A percentile compares a stretch with the other conserved stretches of the same genome.
Evolutionary conservation across 257 asterid genomes (phyloP).

Genomic region (Capsicum rhomboideum): DNA sequence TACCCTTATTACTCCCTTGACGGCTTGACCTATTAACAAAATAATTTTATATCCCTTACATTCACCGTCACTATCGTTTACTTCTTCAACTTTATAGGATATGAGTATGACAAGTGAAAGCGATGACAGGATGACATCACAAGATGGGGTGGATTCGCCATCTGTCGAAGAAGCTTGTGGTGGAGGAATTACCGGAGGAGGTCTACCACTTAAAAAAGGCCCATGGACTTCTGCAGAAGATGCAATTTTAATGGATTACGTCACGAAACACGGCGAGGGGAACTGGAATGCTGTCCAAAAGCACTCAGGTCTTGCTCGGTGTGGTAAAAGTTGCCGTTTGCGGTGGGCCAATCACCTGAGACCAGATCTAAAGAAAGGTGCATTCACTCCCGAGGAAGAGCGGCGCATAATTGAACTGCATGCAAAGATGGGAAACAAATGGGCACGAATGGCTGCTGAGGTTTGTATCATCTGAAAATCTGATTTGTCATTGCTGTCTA

Average conservation of each 20-base stretch:
- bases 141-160: slow-evolving; percentile 23
- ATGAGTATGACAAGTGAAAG: slow-evolving; percentile 38
- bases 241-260: slow-evolving; percentile 46
- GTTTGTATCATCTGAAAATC: slow-evolving; percentile 18
- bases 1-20: not conserved
- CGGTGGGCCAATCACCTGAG: slow-evolving; percentile 70
- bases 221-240: slow-evolving; percentile 63
- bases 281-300: slow-evolving; percentile 62
- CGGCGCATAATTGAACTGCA: slow-evolving; percentile 46
- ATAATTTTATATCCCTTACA: not conserved
- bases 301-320: slow-evolving; percentile 51
- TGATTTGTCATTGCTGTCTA: not conserved
- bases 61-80: not conserved
- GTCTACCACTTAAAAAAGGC: slow-evolving; percentile 44
- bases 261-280: slow-evolving; percentile 53
- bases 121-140: slow-evolving; percentile 29
- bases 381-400: slow-evolving; percentile 49
- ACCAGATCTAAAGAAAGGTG: slow-evolving; percentile 56
- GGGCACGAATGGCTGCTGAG: slow-evolving; percentile 66
- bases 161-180: slow-evolving; percentile 31
- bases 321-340: slow-evolving; percentile 65
- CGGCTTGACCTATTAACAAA: not conserved
- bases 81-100: slow-evolving; percentile 21
- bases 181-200: slow-evolving; percentile 29
- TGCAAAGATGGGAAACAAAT: slow-evolving; percentile 56